Conservation (phyloP, 345 rosid species). For the Eucalyptus microcorys region DNA sequence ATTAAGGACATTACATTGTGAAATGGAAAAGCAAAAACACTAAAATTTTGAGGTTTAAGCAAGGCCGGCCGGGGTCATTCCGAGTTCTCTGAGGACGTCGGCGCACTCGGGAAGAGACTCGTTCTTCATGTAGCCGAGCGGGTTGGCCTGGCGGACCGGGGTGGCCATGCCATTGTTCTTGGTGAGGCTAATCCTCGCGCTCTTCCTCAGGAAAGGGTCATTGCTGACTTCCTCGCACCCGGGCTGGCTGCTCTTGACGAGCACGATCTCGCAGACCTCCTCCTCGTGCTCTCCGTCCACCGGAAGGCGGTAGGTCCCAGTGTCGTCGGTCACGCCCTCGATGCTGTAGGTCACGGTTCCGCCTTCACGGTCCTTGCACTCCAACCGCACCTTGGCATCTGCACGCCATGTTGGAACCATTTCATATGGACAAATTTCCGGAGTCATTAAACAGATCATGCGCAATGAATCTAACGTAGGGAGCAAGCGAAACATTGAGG, state of each 20-base stretch:
- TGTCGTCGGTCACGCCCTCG: slow-evolving; percentile 24
- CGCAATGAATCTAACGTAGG: not conserved
- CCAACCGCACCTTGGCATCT: slow-evolving; percentile 50
- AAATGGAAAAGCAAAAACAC: not conserved
- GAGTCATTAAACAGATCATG: not conserved
- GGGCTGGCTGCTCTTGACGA: slow-evolving; percentile 25
- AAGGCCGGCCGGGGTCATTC: slow-evolving; percentile 12
- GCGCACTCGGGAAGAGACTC: slow-evolving; percentile 28
- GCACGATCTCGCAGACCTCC: slow-evolving; percentile 50
- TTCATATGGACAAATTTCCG: not conserved
- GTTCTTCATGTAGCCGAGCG: slow-evolving; percentile 52
- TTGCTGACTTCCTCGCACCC: slow-evolving; percentile 31
- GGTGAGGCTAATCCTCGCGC: slow-evolving; percentile 38
- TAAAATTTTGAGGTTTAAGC: not conserved
- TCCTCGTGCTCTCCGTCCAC: slow-evolving; percentile 57
- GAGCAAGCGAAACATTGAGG: not conserved
- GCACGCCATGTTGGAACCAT: not conserved
- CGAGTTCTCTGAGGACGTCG: slow-evolving; percentile 44
- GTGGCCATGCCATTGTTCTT: slow-evolving; percentile 35
- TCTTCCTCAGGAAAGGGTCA: slow-evolving; percentile 13
- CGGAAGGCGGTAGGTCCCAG: slow-evolving; percentile 34
- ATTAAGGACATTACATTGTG: not conserved
- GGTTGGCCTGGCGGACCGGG: slow-evolving; percentile 24
- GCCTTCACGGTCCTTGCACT: slow-evolving; percentile 34
- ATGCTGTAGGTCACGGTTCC: slow-evolving; percentile 12